Conservation (phyloP, 2,329 filamentous ascomycete genomes). For the Cercospora sp. region DNA sequence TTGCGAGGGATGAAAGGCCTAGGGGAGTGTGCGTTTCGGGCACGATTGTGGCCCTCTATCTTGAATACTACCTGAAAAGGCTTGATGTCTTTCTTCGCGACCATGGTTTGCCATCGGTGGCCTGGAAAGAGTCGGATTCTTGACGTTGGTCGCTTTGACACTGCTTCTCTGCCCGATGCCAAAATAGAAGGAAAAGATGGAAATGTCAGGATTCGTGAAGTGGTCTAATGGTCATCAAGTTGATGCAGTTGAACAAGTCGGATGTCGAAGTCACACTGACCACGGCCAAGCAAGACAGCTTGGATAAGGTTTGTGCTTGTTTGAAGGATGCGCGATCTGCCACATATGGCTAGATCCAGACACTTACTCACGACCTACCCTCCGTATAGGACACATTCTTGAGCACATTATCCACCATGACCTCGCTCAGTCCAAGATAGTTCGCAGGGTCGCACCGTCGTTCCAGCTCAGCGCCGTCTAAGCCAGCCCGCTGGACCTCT, state of each 20-base stretch:
- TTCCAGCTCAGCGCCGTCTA: conserved; percentile 28
- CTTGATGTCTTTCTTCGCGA: background rate
- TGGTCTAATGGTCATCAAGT: background rate
- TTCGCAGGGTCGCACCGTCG: conserved; percentile 33
- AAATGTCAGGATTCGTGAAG: background rate
- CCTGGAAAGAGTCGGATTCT: background rate
- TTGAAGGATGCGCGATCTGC: background rate
- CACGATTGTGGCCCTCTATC: background rate
- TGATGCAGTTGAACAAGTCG: background rate
- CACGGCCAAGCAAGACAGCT: background rate
- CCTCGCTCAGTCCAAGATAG: conserved; percentile 34
- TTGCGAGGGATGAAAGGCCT: conserved; percentile 13
- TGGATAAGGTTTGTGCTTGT: conserved; percentile 1
- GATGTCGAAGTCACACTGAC: background rate
- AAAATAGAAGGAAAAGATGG: background rate
- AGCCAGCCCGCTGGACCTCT: conserved; percentile 28
- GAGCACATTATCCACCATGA: conserved; percentile 35
- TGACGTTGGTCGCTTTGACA: background rate
- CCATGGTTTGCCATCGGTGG: background rate
- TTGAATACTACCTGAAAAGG: conserved; percentile 17
- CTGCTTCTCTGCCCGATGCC: background rate
- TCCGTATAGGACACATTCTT: background rate
- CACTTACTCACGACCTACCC: background rate
- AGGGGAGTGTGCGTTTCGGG: background rate
- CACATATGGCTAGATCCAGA: background rate